Evolutionary conservation across 768 basidiomycete species (phyloP), one percentile per base, ranked within the genome.

Genomic region (Chiua virens): DNA sequence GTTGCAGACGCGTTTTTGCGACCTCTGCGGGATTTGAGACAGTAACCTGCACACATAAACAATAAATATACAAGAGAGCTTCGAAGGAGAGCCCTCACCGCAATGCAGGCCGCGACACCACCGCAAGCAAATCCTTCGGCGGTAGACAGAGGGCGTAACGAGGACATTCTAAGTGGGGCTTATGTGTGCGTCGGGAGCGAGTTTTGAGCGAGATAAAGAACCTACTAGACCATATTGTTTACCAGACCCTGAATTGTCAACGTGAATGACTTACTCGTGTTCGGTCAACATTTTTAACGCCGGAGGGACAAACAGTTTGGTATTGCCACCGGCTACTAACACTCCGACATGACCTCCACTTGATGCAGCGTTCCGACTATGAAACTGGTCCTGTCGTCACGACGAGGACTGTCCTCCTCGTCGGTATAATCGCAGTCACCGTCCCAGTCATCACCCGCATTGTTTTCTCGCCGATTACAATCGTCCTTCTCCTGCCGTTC

Each of bases 1-100:
- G 80, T 68, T 99, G 97, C 45, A 99, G 73, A 49, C 96, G 87
- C 37, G 97, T 98, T 72, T 98, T 98, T 40, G 90, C 89, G 20
- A 71, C 65, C 59, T 87, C 87, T 5, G 85, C 85, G 13, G 86
- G 84, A 57, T 90, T 90, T 5, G 87, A 89, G 48, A 90, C 72
- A 8, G 89, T 89, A 43, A 91, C 87, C 89, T 91, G 59, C n/a
- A 13, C 20, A 18, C 28, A 42, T 53, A 52, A 57, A 55, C 39
- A 52, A 22, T 41, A 41, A 20, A 32, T 18, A 1, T 21, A 30
- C 49, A 48, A 47, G 51, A 25, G n/a, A 46, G 10, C 27, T 25
- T 43, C n/a, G 35, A 47, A 32, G 14, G 42, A n/a, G 20, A 35
- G n/a, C n/a, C n/a, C 64, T 56, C 35, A 95, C 94, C 32, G 95